Percentiles rank a stretch among this genome's conserved stretches.
phyloP scores from a whole-genome alignment of 2,329 filamentous ascomycete genomes.

The Paraphoma chrysanthemicola region DNA sequence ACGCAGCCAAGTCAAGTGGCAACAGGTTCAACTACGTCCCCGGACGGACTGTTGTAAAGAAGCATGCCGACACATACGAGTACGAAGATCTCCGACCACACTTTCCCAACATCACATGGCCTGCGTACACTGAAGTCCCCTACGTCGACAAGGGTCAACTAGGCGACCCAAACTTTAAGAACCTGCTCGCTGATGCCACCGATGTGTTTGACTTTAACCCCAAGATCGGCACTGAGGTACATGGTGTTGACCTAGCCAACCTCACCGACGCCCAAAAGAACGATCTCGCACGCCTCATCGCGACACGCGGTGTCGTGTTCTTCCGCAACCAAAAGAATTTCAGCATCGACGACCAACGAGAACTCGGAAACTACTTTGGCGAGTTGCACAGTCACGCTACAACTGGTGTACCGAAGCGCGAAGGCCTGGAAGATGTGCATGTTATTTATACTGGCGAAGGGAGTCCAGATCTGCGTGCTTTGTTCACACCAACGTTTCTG shows the following conservation, averaged over 20 bases:
- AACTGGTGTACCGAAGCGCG: constrained; percentile 57
- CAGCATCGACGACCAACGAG: constrained; percentile 60
- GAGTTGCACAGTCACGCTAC: constrained; percentile 63
- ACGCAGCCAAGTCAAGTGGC: constrained; percentile 18
- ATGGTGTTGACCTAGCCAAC: constrained; percentile 58
- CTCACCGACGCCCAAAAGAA: constrained; percentile 61
- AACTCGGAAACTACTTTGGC: constrained; percentile 61
- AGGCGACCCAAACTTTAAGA: constrained; percentile 62
- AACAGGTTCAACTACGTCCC: constrained; percentile 53
- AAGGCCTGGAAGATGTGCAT: constrained; percentile 63
- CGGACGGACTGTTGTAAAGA: constrained; percentile 54
- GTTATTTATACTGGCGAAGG: constrained; percentile 63
- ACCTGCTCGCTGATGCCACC: constrained; percentile 60
- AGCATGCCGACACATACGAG: constrained; percentile 57
- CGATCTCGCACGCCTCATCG: constrained; percentile 61
- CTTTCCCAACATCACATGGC: constrained; percentile 63
- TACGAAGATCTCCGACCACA: constrained; percentile 60
- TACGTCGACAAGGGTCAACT: constrained; percentile 63
- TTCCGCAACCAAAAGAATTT: constrained; percentile 64
- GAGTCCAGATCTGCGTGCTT: constrained; percentile 59
- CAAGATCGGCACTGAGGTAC: constrained; percentile 63
- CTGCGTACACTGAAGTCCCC: constrained; percentile 54
- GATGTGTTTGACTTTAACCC: constrained; percentile 65
- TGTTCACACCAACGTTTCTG: constrained; percentile 63
- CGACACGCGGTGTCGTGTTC: constrained; percentile 64